Conservation (phyloP, 192 early-diverging fungal genomes). For the Neocallimastix lanati region DNA sequence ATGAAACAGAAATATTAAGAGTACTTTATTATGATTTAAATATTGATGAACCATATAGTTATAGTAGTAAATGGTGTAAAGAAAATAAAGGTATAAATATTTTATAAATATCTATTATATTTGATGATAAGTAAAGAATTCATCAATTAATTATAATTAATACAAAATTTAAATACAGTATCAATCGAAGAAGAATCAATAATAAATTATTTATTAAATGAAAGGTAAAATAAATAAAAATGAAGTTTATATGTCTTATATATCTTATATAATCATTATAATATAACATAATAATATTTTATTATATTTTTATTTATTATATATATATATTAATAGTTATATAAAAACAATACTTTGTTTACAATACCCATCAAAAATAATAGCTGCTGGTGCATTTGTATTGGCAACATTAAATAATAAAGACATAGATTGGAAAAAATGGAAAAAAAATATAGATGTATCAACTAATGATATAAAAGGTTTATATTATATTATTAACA, state of each 20-base stretch:
- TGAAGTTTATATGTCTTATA: no score
- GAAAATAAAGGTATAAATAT: background rate
- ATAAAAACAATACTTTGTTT: background rate
- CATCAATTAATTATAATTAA: no score
- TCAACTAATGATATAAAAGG: background rate
- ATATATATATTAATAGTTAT: background rate
- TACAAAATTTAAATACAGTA: background rate
- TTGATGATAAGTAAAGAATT: no score
- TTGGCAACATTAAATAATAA: background rate
- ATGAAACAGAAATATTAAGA: background rate
- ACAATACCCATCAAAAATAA: background rate
- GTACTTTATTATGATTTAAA: background rate
- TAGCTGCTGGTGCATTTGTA: background rate
- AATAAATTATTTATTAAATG: background rate
- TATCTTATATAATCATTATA: no score
- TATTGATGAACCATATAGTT: background rate
- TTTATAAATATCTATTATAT: no score
- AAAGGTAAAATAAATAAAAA: background rate
- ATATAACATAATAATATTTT: no score
- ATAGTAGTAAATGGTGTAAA: background rate
- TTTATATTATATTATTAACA: no score
- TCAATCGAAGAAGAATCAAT: background rate
- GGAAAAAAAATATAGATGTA: background rate
- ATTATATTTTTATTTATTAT: background rate
- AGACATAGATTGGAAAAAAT: background rate